Evolutionary conservation across 768 basidiomycete genomes (phyloP).

Genomic region (Sistotremastrum suecicum): DNA sequence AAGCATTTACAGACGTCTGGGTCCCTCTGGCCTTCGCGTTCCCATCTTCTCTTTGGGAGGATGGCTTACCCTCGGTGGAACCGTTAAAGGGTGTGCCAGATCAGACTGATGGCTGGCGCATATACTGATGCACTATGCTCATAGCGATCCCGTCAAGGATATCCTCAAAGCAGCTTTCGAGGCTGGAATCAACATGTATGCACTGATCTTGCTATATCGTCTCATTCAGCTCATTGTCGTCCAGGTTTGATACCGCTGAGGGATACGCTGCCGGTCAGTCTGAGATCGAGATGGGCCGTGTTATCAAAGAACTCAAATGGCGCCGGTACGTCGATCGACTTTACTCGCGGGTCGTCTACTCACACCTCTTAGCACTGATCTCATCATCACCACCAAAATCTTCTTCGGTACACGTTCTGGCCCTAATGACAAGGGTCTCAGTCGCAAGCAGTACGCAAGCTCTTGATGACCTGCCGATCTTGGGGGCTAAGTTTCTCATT

Average conservation of each 20-base stretch:
- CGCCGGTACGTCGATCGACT: slow-evolving; percentile 20
- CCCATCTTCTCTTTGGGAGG: slow-evolving; percentile 57
- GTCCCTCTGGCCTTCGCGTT: slow-evolving; percentile 47
- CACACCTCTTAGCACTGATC: slow-evolving; percentile 24
- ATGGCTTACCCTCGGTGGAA: slow-evolving; percentile 52
- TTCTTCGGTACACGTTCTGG: slow-evolving; percentile 58
- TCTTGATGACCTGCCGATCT: background rate
- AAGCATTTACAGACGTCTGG: slow-evolving; percentile 27
- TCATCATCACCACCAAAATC: slow-evolving; percentile 70
- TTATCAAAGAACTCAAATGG: slow-evolving; percentile 56
- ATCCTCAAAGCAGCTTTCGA: slow-evolving; percentile 70
- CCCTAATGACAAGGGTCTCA: slow-evolving; percentile 32
- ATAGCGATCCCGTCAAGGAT: slow-evolving; percentile 29
- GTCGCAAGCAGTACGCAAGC: slow-evolving; percentile 13
- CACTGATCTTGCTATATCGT: background rate
- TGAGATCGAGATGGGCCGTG: slow-evolving; percentile 71
- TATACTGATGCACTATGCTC: background rate
- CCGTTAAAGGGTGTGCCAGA: slow-evolving; percentile 57
- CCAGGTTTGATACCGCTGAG: slow-evolving; percentile 50
- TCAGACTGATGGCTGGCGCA: slow-evolving; percentile 24
- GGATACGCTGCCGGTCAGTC: slow-evolving; percentile 52
- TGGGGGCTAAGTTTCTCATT: background rate
- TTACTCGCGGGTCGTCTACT: no score
- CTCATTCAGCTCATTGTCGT: background rate
- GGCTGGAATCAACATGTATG: slow-evolving; percentile 51